A percentile compares a stretch with the other conserved stretches of the same genome.
Conservation (phyloP, 179 eudicot genomes). For the Carnegiea gigantea region DNA sequence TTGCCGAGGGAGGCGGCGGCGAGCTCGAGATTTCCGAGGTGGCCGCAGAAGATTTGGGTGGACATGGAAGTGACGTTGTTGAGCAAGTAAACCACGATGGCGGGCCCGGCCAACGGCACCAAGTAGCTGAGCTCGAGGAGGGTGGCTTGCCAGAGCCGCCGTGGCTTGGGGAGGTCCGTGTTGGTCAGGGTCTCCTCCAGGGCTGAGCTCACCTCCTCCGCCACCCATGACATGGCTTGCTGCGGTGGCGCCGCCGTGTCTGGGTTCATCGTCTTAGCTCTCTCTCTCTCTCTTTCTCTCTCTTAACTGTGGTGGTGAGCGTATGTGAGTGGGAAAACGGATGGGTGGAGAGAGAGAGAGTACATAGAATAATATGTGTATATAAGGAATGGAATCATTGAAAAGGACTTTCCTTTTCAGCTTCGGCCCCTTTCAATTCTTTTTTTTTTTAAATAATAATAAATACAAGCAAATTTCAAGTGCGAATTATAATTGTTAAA, state of each 20-base stretch:
- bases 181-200: slow-evolving; percentile 45
- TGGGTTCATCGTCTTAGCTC: background rate
- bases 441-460: too few species aligned
- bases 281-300: background rate
- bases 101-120: slow-evolving; percentile 51
- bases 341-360: background rate
- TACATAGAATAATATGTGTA: background rate
- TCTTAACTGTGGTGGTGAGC: background rate
- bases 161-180: slow-evolving; percentile 22
- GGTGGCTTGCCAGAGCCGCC: slow-evolving; percentile 40
- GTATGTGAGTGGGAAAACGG: background rate
- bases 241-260: background rate
- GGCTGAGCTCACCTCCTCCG: slow-evolving; percentile 26
- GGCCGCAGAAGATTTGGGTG: slow-evolving; percentile 60
- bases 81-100: slow-evolving; percentile 57
- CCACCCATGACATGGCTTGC: background rate
- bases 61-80: slow-evolving; percentile 54
- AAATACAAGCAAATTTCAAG: too few species aligned
- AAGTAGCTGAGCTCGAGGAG: slow-evolving; percentile 47
- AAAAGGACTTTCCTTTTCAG: background rate
- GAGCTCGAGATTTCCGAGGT: slow-evolving; percentile 61
- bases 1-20: slow-evolving; percentile 64
- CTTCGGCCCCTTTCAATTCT: background rate
- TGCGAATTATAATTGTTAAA: too few species aligned
- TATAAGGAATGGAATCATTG: background rate